phyloP scores from a whole-genome alignment of 495 filamentous ascomycete genomes.

The Evernia prunastri region DNA sequence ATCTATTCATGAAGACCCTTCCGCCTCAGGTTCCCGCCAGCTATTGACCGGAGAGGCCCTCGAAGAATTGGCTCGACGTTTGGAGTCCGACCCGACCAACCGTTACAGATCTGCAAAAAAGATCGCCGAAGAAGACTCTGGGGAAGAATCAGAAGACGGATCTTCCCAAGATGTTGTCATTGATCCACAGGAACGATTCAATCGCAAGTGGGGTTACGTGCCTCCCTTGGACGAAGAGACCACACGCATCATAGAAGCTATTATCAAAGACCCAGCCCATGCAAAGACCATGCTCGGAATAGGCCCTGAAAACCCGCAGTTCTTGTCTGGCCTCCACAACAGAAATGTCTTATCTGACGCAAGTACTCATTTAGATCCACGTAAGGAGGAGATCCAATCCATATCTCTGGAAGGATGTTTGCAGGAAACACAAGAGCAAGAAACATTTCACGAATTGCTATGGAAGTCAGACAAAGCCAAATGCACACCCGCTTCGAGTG shows the following conservation, averaged over 20 bases:
- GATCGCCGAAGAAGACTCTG: background rate
- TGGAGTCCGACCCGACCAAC: background rate
- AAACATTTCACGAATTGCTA: conserved; percentile 3
- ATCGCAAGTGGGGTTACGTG: conserved; percentile 20
- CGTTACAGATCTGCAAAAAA: conserved; percentile 1
- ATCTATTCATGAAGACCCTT: too few relatives aligned
- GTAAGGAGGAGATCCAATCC: background rate
- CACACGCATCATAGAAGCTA: conserved; percentile 10
- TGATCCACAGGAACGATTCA: conserved; percentile 12
- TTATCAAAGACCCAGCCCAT: conserved; percentile 1
- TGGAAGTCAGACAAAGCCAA: conserved; percentile 17
- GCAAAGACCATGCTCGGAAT: conserved; percentile 8
- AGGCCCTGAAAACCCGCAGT: background rate
- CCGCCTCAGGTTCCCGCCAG: background rate
- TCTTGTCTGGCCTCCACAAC: background rate
- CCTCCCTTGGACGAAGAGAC: conserved; percentile 20
- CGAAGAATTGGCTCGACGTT: background rate
- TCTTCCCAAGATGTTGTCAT: background rate
- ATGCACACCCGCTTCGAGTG: conserved; percentile 14
- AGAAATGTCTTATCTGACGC: conserved; percentile 13
- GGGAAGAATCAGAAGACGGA: background rate
- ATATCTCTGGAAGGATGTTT: background rate
- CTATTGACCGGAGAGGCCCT: background rate
- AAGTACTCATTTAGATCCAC: conserved; percentile 4
- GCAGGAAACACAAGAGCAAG: conserved; percentile 14